A percentile compares a stretch with the other conserved stretches of the same genome.
phyloP scores from a whole-genome alignment of 768 basidiomycete species.

The Leccinum broughii region DNA sequence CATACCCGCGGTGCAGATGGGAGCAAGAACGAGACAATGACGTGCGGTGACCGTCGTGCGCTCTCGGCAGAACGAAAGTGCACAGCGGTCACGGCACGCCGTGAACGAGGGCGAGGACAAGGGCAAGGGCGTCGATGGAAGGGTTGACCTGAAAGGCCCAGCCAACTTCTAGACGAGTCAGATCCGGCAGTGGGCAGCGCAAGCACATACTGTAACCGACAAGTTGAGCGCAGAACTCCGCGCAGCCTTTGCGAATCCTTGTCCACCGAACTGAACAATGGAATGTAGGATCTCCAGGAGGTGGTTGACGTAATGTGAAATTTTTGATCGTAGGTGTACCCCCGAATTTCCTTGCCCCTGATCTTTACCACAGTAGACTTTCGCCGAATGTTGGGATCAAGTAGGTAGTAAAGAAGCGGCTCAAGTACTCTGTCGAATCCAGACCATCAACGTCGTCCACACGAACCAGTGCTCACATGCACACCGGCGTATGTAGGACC shows the following conservation, averaged over 20 bases:
- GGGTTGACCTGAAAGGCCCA: too few relatives aligned
- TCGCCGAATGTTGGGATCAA: slow-evolving; percentile 68
- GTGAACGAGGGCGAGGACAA: too few relatives aligned
- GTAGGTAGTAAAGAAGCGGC: slow-evolving; percentile 75
- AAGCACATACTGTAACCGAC: too few relatives aligned
- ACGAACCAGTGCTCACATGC: background rate
- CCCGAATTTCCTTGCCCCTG: slow-evolving; percentile 64
- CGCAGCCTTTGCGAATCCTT: slow-evolving; percentile 79
- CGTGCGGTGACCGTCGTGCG: too few relatives aligned
- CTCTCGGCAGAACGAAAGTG: too few relatives aligned
- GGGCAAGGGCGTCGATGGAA: too few relatives aligned
- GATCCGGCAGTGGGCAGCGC: too few relatives aligned
- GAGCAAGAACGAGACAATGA: too few relatives aligned
- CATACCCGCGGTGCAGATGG: too few relatives aligned
- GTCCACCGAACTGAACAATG: slow-evolving; percentile 84
- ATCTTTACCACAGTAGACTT: slow-evolving; percentile 50
- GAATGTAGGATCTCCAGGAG: slow-evolving; percentile 78
- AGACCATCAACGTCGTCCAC: slow-evolving; percentile 1
- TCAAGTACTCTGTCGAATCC: slow-evolving; percentile 72
- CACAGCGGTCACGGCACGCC: too few relatives aligned
- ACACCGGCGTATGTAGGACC: slow-evolving; percentile 81
- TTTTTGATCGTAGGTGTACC: slow-evolving; percentile 66
- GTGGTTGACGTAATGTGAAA: slow-evolving; percentile 71
- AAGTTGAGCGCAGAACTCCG: slow-evolving; percentile 35
- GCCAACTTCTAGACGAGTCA: too few relatives aligned